A percentile compares a stretch with the other conserved stretches of the same genome.
These are phyloP conservation scores for Diaporthe nobilis DNA, from an alignment of 2,329 filamentous ascomycete genomes.

Conservation along the genomic window DNA sequence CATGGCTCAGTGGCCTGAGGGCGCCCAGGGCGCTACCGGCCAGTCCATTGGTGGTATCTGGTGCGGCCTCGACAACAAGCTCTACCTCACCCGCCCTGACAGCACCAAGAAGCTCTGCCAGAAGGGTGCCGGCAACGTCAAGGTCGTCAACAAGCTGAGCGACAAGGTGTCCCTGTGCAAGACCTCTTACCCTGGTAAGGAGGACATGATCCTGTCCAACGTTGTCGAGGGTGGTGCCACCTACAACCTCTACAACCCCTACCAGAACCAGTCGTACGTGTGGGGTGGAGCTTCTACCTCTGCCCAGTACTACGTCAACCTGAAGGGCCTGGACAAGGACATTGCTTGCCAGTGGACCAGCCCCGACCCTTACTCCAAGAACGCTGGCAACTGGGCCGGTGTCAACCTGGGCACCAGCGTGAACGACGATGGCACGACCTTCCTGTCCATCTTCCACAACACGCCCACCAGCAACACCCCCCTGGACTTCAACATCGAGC, in stretches of 20 bases:
- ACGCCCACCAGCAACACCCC: slow-evolving; percentile 77
- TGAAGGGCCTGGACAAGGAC: slow-evolving; percentile 74
- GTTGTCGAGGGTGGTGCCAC: slow-evolving; percentile 72
- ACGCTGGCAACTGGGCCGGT: slow-evolving; percentile 88
- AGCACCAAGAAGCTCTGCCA: slow-evolving; percentile 79
- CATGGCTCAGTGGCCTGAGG: slow-evolving; percentile 88
- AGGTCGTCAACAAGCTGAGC: slow-evolving; percentile 80
- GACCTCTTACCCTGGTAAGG: slow-evolving; percentile 95
- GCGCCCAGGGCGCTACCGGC: slow-evolving; percentile 80
- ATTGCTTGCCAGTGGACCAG: slow-evolving; percentile 83
- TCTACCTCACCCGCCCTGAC: slow-evolving; percentile 81
- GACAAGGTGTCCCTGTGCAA: slow-evolving; percentile 84
- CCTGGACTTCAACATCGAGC: slow-evolving; percentile 85
- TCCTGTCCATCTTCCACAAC: slow-evolving; percentile 89
- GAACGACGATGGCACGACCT: slow-evolving; percentile 75
- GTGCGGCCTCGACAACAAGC: slow-evolving; percentile 80
- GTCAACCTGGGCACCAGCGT: slow-evolving; percentile 87
- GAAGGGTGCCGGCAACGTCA: slow-evolving; percentile 77
- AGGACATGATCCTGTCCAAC: slow-evolving; percentile 86
- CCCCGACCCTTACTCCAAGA: slow-evolving; percentile 58
- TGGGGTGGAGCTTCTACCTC: slow-evolving; percentile 84
- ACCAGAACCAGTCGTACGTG: slow-evolving; percentile 79
- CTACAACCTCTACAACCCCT: slow-evolving; percentile 80
- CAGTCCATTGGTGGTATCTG: slow-evolving; percentile 91
- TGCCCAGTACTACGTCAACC: slow-evolving; percentile 98